Conservation (phyloP, 1,139 yeast genomes). For the Lodderomyces parapsilosis region DNA sequence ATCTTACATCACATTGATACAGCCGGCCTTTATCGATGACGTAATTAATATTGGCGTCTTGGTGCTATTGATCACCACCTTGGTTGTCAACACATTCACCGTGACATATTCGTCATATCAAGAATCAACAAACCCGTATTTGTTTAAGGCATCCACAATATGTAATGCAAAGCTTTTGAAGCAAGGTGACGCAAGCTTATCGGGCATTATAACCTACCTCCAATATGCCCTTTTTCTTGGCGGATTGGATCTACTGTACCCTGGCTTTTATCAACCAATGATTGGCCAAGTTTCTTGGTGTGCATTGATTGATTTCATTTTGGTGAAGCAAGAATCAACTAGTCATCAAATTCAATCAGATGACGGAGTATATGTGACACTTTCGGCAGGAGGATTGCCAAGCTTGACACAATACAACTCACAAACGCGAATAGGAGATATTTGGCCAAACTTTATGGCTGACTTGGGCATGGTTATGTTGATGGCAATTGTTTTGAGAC, state of each 20-base stretch:
- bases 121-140: slow-evolving; percentile 58
- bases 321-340: slow-evolving; percentile 12
- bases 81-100: slow-evolving; percentile 41
- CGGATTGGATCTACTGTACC: slow-evolving; percentile 56
- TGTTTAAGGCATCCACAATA: slow-evolving; percentile 58
- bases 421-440: slow-evolving; percentile 22
- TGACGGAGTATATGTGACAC: slow-evolving; percentile 38
- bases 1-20: slow-evolving; percentile 51
- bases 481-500: slow-evolving; percentile 21
- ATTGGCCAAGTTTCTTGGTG: slow-evolving; percentile 40
- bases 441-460: slow-evolving; percentile 48
- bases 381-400: slow-evolving; percentile 32
- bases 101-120: slow-evolving; percentile 57
- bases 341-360: not conserved
- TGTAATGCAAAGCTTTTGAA: slow-evolving; percentile 57
- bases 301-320: slow-evolving; percentile 32
- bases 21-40: slow-evolving; percentile 28
- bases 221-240: slow-evolving; percentile 61
- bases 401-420: slow-evolving; percentile 29
- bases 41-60: slow-evolving; percentile 42
- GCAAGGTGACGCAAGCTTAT: slow-evolving; percentile 56
- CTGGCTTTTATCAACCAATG: slow-evolving; percentile 64
- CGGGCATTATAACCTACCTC: slow-evolving; percentile 48
- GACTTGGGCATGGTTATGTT: slow-evolving; percentile 28
- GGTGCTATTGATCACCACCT: slow-evolving; percentile 41